A percentile compares a stretch with the other conserved stretches of the same genome.
Evolutionary conservation across 768 basidiomycete species (phyloP).

Genomic region (Chalciporus pseudorubinellus): DNA sequence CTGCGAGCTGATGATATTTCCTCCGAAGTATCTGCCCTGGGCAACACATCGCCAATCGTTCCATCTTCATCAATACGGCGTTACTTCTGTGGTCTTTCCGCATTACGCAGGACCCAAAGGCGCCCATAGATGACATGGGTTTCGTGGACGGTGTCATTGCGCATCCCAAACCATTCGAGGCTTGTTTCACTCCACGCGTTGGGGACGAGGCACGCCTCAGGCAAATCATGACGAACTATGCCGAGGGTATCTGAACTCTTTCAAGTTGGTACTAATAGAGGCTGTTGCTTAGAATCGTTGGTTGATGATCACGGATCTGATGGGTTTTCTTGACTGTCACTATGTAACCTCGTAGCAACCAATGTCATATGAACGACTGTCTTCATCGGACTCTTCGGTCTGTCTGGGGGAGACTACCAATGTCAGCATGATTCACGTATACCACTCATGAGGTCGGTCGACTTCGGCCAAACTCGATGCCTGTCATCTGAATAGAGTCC

Average conservation of each 20-base stretch:
- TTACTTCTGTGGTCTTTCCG: slow-evolving; percentile 66
- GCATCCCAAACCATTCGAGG: slow-evolving; percentile 62
- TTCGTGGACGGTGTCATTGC: slow-evolving; percentile 65
- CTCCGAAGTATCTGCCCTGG: slow-evolving; percentile 61
- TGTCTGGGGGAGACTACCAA: no score
- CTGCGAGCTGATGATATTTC: neutral
- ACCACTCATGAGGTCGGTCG: no score
- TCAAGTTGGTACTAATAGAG: neutral
- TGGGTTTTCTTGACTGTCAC: no score
- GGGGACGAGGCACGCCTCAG: slow-evolving; percentile 25
- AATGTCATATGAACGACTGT: no score
- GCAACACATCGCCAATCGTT: slow-evolving; percentile 57
- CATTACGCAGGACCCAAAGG: slow-evolving; percentile 46
- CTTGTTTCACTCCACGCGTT: slow-evolving; percentile 50
- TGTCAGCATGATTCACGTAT: no score
- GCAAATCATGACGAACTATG: slow-evolving; percentile 26
- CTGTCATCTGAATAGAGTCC: no score
- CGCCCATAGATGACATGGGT: slow-evolving; percentile 57
- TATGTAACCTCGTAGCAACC: no score
- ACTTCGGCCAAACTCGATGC: no score
- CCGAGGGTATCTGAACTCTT: slow-evolving; percentile 8
- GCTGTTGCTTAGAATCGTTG: no score
- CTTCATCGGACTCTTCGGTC: no score
- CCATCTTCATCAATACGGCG: slow-evolving; percentile 64
- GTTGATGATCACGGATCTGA: no score